Base-by-base conservation (phyloP, 2,329 filamentous ascomycete species). In the Zymoseptoria pseudotritici region DNA sequence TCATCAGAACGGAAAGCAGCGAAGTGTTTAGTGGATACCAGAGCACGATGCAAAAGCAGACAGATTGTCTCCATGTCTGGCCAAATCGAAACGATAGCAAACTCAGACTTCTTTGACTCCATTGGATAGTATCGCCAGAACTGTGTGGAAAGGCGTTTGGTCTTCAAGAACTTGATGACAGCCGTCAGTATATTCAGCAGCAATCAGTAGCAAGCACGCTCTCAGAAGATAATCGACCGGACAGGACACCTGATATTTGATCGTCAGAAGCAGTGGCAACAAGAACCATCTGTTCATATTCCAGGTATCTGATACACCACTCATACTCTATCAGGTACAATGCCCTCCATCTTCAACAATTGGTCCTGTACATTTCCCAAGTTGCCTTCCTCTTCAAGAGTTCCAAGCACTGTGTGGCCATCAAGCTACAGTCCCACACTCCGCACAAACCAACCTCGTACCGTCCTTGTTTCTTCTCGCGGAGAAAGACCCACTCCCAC, bases 401-500 rank as follows among this genome's bases (percentile, higher is more conserved):
- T 46, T n/a, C 13, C 13, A 11, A n/a, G 3, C 36, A 6, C n/a
- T 17, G 13, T 46, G 13, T 7, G 7, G 4, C 56, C 52, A 21
- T 54, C 57, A 56, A 26, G 54, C 55, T 53, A 31, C 22, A 36
- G 22, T 55, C 22, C 71, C 74, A 66, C 80, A 90, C 53, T 77
- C 79, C 42, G 80, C 80, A 71, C 87, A 90, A n/a, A 86, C 78
- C 64, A 89, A 72, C 61, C 78, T 79, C 69, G 84, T 82, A 50
- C 75, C 77, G 7, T 79, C 80, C 26, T 77, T 79, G 3, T 79
- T 75, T 61, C 80, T 83, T 65, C 80, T 83, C 1, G 82, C 82
- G 64, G 83, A 83, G 65, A 90, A 90, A 61, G 85, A 83, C 20
- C 74, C 80, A 1, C 82, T 80, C 4, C 81, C 80, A 67, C 87